Conservation (phyloP, 345 rosid genomes). For the Eucalyptus erythrocorys region DNA sequence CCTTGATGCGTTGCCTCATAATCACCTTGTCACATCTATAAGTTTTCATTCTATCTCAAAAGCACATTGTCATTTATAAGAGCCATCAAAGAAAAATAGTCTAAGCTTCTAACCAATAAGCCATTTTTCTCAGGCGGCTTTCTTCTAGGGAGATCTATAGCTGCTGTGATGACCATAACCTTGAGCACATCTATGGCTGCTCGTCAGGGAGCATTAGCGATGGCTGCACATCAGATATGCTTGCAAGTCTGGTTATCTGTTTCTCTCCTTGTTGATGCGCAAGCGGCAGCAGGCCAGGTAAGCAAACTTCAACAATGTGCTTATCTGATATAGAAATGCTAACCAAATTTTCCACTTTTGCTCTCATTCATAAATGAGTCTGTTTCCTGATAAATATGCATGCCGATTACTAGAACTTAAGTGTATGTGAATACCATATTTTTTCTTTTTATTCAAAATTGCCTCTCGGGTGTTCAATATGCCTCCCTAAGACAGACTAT, state of each 20-base stretch:
- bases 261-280: slow-evolving; percentile 85
- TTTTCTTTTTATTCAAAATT: neutral
- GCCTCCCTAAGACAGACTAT: neutral
- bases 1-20: neutral
- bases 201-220: slow-evolving; percentile 73
- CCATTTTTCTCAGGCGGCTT: slow-evolving; percentile 51
- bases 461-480: neutral
- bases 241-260: slow-evolving; percentile 98
- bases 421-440: neutral
- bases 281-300: slow-evolving; percentile 93
- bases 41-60: neutral
- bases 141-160: slow-evolving; percentile 83
- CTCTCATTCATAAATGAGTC: neutral
- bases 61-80: neutral
- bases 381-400: neutral
- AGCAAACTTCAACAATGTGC: neutral
- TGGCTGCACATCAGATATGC: slow-evolving; percentile 99
- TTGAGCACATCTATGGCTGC: slow-evolving; percentile 93
- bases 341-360: neutral
- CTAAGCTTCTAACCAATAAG: neutral
- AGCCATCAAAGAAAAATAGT: neutral
- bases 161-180: slow-evolving; percentile 74
- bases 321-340: neutral
- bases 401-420: neutral
- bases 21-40: neutral